These are phyloP conservation scores for Lepiota venenata DNA, from an alignment of 768 basidiomycete genomes.

Conservation along the genomic window DNA sequence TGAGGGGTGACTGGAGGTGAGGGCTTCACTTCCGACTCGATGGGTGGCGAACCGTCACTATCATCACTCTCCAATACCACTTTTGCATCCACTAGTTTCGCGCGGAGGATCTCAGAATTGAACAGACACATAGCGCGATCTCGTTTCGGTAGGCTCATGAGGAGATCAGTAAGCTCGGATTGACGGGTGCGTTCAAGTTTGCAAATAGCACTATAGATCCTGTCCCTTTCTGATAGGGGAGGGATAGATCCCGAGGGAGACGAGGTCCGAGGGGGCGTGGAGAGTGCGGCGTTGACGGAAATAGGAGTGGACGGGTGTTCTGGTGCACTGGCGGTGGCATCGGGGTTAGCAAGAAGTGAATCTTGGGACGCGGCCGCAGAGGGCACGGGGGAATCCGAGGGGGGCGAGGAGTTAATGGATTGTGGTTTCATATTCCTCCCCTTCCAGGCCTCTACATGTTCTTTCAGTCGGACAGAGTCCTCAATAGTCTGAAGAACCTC, in stretches of 20 bases:
- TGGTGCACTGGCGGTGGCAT: constrained; percentile 83
- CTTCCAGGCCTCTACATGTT: constrained; percentile 51
- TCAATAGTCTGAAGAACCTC: constrained; percentile 79
- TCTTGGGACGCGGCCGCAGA: constrained; percentile 58
- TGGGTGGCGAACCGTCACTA: constrained; percentile 34
- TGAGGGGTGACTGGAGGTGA: constrained; percentile 58
- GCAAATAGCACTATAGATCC: constrained; percentile 63
- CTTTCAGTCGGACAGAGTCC: constrained; percentile 60
- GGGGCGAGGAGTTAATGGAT: constrained; percentile 19
- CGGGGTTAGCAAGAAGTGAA: constrained; percentile 65
- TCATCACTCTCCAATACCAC: constrained; percentile 75
- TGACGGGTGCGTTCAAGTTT: constrained; percentile 61
- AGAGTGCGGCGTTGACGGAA: constrained; percentile 70
- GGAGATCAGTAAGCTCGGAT: constrained; percentile 65
- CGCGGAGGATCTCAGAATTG: constrained; percentile 74
- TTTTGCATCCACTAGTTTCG: constrained; percentile 81
- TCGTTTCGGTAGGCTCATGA: constrained; percentile 85
- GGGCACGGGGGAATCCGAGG: constrained; percentile 28
- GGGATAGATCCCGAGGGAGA: constrained; percentile 69
- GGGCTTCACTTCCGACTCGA: constrained; percentile 2
- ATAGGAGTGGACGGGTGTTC: constrained; percentile 88
- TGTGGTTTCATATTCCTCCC: constrained; percentile 13
- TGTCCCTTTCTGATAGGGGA: constrained; percentile 66
- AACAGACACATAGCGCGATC: constrained; percentile 92
- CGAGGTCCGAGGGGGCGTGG: constrained; percentile 80